Conservation (phyloP, 1,284 basidiomycete genomes). For the Heimioporus retisporus region DNA sequence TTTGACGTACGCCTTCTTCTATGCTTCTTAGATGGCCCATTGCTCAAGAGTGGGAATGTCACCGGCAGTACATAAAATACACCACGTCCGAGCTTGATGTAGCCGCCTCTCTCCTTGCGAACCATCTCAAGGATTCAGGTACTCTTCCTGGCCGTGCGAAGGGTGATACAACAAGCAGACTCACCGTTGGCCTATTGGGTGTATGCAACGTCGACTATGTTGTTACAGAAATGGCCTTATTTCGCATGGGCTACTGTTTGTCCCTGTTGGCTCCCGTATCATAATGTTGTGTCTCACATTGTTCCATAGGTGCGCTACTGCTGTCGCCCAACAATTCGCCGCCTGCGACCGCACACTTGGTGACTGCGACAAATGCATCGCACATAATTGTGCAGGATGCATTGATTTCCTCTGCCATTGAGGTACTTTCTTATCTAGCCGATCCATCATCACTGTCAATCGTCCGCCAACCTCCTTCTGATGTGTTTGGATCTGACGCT, state of each 20-base stretch:
- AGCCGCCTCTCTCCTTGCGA: constrained; percentile 40
- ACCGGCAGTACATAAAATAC: constrained; percentile 16
- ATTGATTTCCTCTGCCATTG: constrained; percentile 19
- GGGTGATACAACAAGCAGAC: constrained; percentile 34
- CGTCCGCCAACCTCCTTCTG: constrained; percentile 30
- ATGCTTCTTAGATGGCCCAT: no score
- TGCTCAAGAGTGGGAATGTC: no score
- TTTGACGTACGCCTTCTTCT: constrained; percentile 16
- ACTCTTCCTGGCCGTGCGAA: constrained; percentile 31
- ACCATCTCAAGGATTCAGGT: constrained; percentile 31
- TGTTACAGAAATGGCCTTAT: constrained; percentile 38
- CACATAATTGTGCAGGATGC: constrained; percentile 49
- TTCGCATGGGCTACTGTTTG: constrained; percentile 44
- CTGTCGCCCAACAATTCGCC: constrained; percentile 58
- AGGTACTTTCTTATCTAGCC: constrained; percentile 19
- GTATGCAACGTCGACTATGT: constrained; percentile 41
- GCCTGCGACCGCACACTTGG: constrained; percentile 65
- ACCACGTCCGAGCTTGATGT: constrained; percentile 32
- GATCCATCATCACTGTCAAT: constrained; percentile 34
- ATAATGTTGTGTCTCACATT: not conserved
- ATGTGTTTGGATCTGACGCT: constrained; percentile 25
- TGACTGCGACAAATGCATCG: constrained; percentile 56
- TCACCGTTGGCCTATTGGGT: constrained; percentile 39
- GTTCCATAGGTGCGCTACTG: no score
- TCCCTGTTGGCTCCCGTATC: not conserved